These are phyloP conservation scores for Leptographium flavum DNA, from an alignment of 2,329 filamentous ascomycete species.

Conservation along the genomic window DNA sequence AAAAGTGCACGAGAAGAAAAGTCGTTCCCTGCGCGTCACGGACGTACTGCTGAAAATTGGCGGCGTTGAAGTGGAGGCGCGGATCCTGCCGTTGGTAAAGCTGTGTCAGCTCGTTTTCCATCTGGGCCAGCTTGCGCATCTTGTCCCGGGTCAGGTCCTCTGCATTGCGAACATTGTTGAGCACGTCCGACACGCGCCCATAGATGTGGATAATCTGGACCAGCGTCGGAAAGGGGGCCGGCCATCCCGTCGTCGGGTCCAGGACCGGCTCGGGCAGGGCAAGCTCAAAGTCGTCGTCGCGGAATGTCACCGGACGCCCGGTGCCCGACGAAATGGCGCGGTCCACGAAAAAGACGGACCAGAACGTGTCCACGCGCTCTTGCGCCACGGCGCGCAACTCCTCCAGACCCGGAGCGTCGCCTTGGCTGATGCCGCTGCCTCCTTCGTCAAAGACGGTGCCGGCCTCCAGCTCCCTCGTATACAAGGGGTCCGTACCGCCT, in stretches of 20 bases:
- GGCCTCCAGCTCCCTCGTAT: constrained; percentile 29
- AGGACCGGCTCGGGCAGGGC: constrained; percentile 42
- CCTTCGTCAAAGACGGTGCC: constrained; percentile 13
- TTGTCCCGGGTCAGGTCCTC: constrained; percentile 64
- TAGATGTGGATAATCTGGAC: constrained; percentile 79
- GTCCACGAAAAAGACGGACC: constrained; percentile 80
- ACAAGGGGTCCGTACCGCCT: constrained; percentile 32
- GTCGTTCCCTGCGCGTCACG: constrained; percentile 70
- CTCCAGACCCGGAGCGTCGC: constrained; percentile 26
- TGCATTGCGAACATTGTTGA: constrained; percentile 65
- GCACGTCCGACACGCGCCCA: constrained; percentile 66
- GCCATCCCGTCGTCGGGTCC: constrained; percentile 50
- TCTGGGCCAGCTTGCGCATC: constrained; percentile 54
- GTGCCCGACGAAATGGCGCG: constrained; percentile 79
- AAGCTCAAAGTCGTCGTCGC: constrained; percentile 75
- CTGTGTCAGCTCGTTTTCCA: constrained; percentile 66
- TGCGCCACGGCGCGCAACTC: constrained; percentile 58
- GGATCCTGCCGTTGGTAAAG: constrained; percentile 60
- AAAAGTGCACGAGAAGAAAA: constrained; percentile 75
- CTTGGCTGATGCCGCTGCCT: too few species aligned
- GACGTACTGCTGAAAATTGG: constrained; percentile 77
- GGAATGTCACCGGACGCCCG: constrained; percentile 67
- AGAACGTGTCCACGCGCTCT: constrained; percentile 76
- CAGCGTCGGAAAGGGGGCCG: constrained; percentile 64
- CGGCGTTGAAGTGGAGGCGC: constrained; percentile 67